These are phyloP conservation scores for Aurantiochytrium sp. DNA, from an alignment of 108 stramenopile species.

Conservation along the genomic window DNA sequence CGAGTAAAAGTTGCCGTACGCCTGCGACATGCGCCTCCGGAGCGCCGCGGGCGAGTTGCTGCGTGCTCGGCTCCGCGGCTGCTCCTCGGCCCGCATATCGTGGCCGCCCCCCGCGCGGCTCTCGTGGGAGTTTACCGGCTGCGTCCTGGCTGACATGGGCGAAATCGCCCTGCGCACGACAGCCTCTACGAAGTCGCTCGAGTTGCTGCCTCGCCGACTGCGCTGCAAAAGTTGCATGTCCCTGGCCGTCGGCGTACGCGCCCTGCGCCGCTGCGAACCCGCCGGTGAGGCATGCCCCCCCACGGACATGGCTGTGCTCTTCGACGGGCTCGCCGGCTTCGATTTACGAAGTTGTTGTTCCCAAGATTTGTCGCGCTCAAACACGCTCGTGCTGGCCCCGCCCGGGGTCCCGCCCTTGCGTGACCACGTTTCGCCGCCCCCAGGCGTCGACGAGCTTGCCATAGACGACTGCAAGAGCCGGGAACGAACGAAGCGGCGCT, in stretches of 20 bases:
- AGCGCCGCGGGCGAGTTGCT: neutral
- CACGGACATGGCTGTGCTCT: too few relatives aligned
- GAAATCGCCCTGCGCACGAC: too few relatives aligned
- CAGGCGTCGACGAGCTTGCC: neutral
- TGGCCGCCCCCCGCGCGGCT: too few relatives aligned
- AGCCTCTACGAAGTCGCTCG: too few relatives aligned
- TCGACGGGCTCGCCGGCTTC: neutral
- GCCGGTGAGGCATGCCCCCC: neutral
- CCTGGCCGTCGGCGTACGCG: too few relatives aligned
- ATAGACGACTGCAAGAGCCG: neutral
- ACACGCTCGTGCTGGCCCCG: too few relatives aligned
- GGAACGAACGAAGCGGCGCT: neutral
- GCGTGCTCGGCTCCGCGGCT: neutral
- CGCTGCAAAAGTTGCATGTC: too few relatives aligned
- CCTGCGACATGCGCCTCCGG: neutral
- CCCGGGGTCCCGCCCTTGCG: too few relatives aligned
- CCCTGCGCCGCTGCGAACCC: neutral
- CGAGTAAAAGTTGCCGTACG: constrained; percentile 26
- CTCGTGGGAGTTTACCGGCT: too few relatives aligned
- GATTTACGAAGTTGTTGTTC: neutral
- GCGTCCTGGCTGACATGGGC: too few relatives aligned
- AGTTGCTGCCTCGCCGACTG: too few relatives aligned
- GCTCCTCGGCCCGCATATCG: too few relatives aligned
- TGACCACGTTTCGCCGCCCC: neutral
- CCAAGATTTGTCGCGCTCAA: neutral